Evolutionary conservation across 208 protist species (phyloP).

Genomic region (Naegleria gruberi): DNA sequence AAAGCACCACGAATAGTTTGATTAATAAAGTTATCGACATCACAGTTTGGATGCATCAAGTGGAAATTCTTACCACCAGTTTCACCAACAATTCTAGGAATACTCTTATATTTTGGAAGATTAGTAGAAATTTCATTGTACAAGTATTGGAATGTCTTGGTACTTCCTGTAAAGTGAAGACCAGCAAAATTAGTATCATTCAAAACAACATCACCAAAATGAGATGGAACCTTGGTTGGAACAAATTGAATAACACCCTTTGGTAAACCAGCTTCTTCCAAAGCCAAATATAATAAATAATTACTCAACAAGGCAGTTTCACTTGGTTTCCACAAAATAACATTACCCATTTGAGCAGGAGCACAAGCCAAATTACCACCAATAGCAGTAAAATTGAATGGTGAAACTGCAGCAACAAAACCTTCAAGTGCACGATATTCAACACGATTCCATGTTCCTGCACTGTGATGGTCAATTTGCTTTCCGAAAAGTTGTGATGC

Average conservation of each 20-base stretch:
- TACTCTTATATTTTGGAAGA: constrained; percentile 75
- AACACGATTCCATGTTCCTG: constrained; percentile 80
- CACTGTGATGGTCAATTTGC: constrained; percentile 64
- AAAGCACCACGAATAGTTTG: constrained; percentile 80
- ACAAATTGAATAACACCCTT: constrained; percentile 88
- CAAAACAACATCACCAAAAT: constrained; percentile 40
- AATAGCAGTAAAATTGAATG: constrained; percentile 98
- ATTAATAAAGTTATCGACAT: constrained; percentile 68
- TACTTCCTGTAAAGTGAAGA: constrained; percentile 91
- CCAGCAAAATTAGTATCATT: constrained; percentile 61
- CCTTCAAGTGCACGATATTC: constrained; percentile 92
- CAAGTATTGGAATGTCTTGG: constrained; percentile 74
- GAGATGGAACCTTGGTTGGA: constrained; percentile 42
- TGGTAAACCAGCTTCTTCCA: constrained; percentile 87
- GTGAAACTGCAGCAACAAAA: constrained; percentile 85
- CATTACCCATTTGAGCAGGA: constrained; percentile 92
- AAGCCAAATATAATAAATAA: constrained; percentile 82
- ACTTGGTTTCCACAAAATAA: constrained; percentile 89
- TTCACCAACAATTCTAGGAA: constrained; percentile 89
- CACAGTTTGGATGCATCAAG: constrained; percentile 75
- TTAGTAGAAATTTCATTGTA: constrained; percentile 78
- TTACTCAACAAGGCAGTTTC: constrained; percentile 57
- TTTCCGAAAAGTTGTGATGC: constrained; percentile 71
- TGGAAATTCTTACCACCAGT: constrained; percentile 95
- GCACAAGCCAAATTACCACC: constrained; percentile 82